Conservation (phyloP, 208 protist genomes). For the Leishmania mexicana region DNA sequence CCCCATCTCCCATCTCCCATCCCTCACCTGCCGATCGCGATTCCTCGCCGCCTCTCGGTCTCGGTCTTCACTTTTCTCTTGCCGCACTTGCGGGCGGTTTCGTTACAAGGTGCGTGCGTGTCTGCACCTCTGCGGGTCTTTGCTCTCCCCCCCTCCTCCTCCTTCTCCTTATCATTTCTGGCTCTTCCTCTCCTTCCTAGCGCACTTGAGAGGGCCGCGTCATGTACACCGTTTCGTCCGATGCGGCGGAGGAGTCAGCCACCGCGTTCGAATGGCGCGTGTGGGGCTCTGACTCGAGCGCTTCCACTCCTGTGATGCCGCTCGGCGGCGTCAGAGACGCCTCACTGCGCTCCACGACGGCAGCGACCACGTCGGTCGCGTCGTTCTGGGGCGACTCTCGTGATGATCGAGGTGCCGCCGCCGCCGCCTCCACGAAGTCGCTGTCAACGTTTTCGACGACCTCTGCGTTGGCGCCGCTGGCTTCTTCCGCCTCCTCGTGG, state of each 20-base stretch:
- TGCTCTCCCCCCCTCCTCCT: too few relatives aligned
- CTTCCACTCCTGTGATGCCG: not conserved
- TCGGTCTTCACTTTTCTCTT: not conserved
- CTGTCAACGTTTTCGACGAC: not conserved
- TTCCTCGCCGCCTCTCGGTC: not conserved
- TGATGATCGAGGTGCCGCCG: not conserved
- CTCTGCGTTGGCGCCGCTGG: not conserved
- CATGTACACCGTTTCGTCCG: constrained; percentile 1
- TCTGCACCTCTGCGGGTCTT: not conserved
- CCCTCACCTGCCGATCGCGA: not conserved
- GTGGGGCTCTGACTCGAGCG: constrained; percentile 5
- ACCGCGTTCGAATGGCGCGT: constrained; percentile 6
- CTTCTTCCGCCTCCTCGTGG: not conserved
- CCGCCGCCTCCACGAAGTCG: not conserved
- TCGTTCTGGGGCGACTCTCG: not conserved
- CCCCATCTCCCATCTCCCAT: not conserved
- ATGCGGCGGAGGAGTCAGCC: not conserved
- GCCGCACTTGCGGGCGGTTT: not conserved
- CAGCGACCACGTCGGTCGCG: not conserved
- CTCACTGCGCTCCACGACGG: not conserved
- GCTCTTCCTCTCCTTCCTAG: not conserved
- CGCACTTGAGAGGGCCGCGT: too few relatives aligned
- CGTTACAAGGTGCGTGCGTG: not conserved
- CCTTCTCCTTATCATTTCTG: not conserved
- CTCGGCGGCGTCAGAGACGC: not conserved